Conservation (phyloP, 495 filamentous ascomycete species). For the Podospora fimiseda region DNA sequence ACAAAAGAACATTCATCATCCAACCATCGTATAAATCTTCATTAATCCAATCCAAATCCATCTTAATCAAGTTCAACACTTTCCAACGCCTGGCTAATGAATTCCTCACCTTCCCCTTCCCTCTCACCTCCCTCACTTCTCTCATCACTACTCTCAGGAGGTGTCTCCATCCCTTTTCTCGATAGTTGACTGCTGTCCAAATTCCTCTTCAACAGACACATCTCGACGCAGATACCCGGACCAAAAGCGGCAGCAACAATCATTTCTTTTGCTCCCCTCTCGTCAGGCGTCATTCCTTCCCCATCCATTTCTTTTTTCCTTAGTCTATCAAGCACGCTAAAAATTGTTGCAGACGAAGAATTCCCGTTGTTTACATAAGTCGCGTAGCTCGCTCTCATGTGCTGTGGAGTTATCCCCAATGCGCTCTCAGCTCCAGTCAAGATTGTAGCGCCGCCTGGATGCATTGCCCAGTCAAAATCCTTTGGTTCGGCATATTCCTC, state of each 20-base stretch:
- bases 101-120: slow-evolving; percentile 21
- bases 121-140: too few relatives aligned
- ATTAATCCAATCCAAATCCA: too few relatives aligned
- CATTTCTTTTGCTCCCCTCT: slow-evolving; percentile 41
- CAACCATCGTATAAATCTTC: too few relatives aligned
- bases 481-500: slow-evolving; percentile 32
- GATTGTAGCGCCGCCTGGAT: slow-evolving; percentile 60
- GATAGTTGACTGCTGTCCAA: slow-evolving; percentile 8
- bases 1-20: too few relatives aligned
- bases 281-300: slow-evolving; percentile 40
- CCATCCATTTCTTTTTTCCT: slow-evolving; percentile 53
- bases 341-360: slow-evolving; percentile 53
- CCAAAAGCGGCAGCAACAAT: slow-evolving; percentile 62
- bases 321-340: slow-evolving; percentile 53
- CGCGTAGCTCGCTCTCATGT: slow-evolving; percentile 56
- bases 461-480: slow-evolving; percentile 64
- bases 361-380: slow-evolving; percentile 60
- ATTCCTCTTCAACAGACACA: slow-evolving; percentile 51
- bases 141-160: too few relatives aligned
- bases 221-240: slow-evolving; percentile 58
- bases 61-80: slow-evolving; percentile 41
- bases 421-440: slow-evolving; percentile 52
- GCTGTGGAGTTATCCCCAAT: slow-evolving; percentile 48
- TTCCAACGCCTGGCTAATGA: slow-evolving; percentile 38
- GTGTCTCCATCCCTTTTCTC: slow-evolving; percentile 31